Base-by-base conservation (phyloP, 306 rosid genomes). In the Fragaria ananassa region DNA sequence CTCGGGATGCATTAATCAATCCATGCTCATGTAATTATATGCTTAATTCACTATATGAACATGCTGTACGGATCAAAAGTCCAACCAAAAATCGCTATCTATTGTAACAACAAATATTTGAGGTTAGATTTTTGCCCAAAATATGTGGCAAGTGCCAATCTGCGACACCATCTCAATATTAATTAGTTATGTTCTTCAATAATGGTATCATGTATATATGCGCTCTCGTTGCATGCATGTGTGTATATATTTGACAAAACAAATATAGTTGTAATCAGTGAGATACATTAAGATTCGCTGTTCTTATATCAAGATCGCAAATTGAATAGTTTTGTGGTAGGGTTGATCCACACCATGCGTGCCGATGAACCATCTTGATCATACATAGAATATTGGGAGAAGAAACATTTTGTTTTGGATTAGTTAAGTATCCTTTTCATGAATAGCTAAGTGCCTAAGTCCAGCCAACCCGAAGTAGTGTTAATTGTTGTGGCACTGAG, bases 351-450 rank as follows among this genome's bases (percentile, higher is more conserved):
- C 18, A 68, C 35, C 51, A 2, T n/a, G 19, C 39, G 67, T 61
- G 41, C 67, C 67, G 29, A 4, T 29, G 42, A 15, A 29, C 41
- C 41, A 61, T 61, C 42, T 29, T 61, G 67, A 29, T 61, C 66
- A 61, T 29, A 27, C 27, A 9, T 21, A n/a, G 63, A 57, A 57
- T 25, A 23, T 58, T 11, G 35, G 64, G 25, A 58, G 23, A 8
- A 8, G 4, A 8, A 19, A 54, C 9, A 23, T 4, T 23, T 58
- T 25, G 64, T 25, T 13, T 23, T 25, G 35, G n/a, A 61, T 29
- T 61, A 29, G 67, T 61, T 29, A 61, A 5, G 41, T 61, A 61
- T 61, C 67, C 10, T 61, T 61, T 61, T 61, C 67, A 61, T 61
- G 17, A 29, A 14, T 42, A 9, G n/a, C 31, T 5, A 14, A 18